Conservation (phyloP, 2,329 filamentous ascomycete species). For the Capronia coronata region DNA sequence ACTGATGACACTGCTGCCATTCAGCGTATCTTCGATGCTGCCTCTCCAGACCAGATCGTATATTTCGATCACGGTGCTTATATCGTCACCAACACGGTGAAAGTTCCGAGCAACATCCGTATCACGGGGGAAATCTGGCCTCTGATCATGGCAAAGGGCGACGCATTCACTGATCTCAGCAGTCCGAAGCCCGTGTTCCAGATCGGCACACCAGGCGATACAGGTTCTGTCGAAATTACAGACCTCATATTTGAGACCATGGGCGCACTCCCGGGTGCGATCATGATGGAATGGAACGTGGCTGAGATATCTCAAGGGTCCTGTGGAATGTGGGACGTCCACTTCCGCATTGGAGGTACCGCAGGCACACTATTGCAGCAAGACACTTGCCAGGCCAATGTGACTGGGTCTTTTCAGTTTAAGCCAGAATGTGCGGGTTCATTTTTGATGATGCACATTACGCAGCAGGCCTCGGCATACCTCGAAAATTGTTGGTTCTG, state of each 20-base stretch:
- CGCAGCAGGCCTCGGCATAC: slow-evolving; percentile 58
- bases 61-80: slow-evolving; percentile 62
- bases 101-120: slow-evolving; percentile 65
- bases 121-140: slow-evolving; percentile 92
- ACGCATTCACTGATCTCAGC: slow-evolving; percentile 63
- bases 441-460: slow-evolving; percentile 58
- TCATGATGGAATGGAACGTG: slow-evolving; percentile 89
- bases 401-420: slow-evolving; percentile 51
- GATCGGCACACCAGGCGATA: slow-evolving; percentile 69
- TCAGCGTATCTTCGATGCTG: slow-evolving; percentile 67
- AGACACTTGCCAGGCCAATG: slow-evolving; percentile 71
- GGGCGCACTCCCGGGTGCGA: slow-evolving; percentile 76
- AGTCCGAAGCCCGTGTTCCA: slow-evolving; percentile 82
- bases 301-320: slow-evolving; percentile 57
- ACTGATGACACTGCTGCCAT: slow-evolving; percentile 84
- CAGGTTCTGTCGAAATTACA: slow-evolving; percentile 75
- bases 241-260: slow-evolving; percentile 81
- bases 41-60: slow-evolving; percentile 53
- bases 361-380: slow-evolving; percentile 78
- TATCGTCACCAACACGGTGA: slow-evolving; percentile 54
- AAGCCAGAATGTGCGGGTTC: slow-evolving; percentile 66
- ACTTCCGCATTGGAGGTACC: slow-evolving; percentile 84
- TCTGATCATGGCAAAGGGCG: slow-evolving; percentile 74
- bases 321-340: slow-evolving; percentile 88
- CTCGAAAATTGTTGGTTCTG: slow-evolving; percentile 88